Conservation (phyloP, 2,329 filamentous ascomycete species). For the Colletotrichum plurivorum region DNA sequence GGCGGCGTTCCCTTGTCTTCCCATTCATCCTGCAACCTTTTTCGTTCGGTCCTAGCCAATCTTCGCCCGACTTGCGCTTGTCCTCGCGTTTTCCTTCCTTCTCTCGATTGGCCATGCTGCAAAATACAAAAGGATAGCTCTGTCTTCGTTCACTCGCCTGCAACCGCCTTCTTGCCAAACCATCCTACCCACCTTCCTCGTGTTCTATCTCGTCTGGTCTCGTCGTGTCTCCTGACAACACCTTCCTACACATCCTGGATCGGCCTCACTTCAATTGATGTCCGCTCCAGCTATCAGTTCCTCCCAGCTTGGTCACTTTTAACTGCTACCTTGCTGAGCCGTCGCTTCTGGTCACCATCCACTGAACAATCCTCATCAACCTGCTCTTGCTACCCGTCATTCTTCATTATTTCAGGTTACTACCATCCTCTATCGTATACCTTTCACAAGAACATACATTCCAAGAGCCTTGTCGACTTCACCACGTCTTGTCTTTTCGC, state of each 20-base stretch:
- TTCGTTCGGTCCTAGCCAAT: conserved; percentile 35
- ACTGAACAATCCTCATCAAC: background rate
- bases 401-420: background rate
- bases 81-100: conserved; percentile 38
- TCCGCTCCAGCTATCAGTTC: background rate
- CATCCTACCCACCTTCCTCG: conserved; percentile 28
- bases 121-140: conserved; percentile 38
- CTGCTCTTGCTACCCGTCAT: background rate
- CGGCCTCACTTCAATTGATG: conserved; percentile 15
- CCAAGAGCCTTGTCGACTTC: no score
- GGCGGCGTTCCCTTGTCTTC: conserved; percentile 42
- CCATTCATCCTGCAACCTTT: conserved; percentile 21
- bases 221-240: conserved; percentile 12
- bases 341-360: background rate
- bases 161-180: background rate
- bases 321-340: background rate
- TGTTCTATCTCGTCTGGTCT: conserved; percentile 13
- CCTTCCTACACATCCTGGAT: background rate
- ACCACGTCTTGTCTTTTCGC: background rate
- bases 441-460: background rate
- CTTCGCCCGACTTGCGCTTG: conserved; percentile 32
- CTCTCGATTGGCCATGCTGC: conserved; percentile 32
- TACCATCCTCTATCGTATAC: background rate
- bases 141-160: conserved; percentile 12
- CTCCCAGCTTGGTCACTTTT: no score